Percentiles rank a stretch among this genome's conserved stretches.
These are phyloP conservation scores for Yarrowia sp. DNA, from an alignment of 805 yeast species.

Conservation along the genomic window DNA sequence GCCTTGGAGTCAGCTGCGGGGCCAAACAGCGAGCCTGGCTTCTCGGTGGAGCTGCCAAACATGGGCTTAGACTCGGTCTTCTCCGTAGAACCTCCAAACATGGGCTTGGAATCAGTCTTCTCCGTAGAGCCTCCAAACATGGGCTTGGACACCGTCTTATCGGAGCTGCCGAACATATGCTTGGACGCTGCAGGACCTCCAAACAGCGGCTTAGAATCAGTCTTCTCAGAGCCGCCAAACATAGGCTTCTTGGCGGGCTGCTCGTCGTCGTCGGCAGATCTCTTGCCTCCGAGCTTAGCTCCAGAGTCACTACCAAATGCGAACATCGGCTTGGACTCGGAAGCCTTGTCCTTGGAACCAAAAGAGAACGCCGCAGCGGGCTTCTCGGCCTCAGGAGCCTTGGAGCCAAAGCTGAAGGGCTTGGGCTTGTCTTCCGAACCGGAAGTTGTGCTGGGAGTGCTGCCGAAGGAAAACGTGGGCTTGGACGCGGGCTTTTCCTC, in stretches of 20 bases:
- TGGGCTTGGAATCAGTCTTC: neutral
- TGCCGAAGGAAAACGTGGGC: slow-evolving; percentile 7
- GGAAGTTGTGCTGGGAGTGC: neutral
- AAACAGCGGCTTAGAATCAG: neutral
- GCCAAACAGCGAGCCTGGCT: neutral
- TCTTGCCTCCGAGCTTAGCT: neutral
- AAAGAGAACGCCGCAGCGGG: slow-evolving; percentile 4
- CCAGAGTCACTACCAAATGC: neutral
- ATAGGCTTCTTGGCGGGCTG: neutral
- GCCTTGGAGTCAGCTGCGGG: neutral
- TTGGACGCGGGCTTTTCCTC: neutral
- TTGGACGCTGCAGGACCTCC: neutral
- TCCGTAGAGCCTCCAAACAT: neutral
- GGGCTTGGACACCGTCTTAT: too few relatives aligned
- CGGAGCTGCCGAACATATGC: neutral
- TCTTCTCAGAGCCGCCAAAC: neutral
- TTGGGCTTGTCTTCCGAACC: neutral
- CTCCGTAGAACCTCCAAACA: too few relatives aligned
- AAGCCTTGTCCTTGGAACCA: neutral
- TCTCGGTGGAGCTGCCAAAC: neutral
- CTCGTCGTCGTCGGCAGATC: neutral
- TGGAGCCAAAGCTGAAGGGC: slow-evolving; percentile 2
- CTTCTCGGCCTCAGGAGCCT: neutral
- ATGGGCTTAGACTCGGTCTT: too few relatives aligned
- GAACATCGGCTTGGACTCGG: neutral